Evolutionary conservation across 1,284 basidiomycete genomes (phyloP), one percentile per base, ranked within the genome.

Genomic region (Rhodotorula sp.): DNA sequence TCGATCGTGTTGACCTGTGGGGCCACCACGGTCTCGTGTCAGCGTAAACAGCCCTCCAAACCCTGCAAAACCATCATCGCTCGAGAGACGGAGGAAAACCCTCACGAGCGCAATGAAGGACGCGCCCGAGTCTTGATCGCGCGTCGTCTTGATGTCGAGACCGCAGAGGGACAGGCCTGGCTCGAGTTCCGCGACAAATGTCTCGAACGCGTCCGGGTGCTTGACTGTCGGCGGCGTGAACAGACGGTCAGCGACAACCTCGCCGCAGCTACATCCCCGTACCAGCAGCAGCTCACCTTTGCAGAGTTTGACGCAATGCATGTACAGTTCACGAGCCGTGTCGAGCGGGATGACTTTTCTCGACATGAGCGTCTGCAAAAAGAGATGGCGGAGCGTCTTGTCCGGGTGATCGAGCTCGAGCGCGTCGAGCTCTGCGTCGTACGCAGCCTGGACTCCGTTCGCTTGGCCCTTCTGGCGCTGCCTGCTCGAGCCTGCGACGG

Each of bases 281-380:
- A 23, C 34, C 3, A 26, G 43, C 10, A 5, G 4, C 47, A 15
- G 62, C 76, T 54, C 26, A 75, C 77, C 66, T 18, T 62, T 60
- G 62, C 70, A 73, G 26, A 75, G 31, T 34, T 49, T 64, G 39
- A 48, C 49, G 29, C 70, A 73, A 57, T 75, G 67, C 75, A 83
- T 81, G 87, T 89, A 91, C 31, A 93, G 83, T 58, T 84, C 82
- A 64, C 86, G 83, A 0, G 88, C 90, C 3, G 91, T 84, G 46
- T 84, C 84, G 64, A 85, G 85, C 26, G 90, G 87, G 12, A 92
- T 79, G 10, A 87, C 81, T 29, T 88, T 85, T 31, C 91, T 85
- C 43, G 90, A 91, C 47, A 93, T 82, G 34, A 91, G 81, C 0
- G 89, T 87, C 73, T 93, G 91, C 16, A 92, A 84, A 76, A 91